Evolutionary conservation across 2,329 filamentous ascomycete genomes (phyloP).

Genomic region (Amauroascus niger): DNA sequence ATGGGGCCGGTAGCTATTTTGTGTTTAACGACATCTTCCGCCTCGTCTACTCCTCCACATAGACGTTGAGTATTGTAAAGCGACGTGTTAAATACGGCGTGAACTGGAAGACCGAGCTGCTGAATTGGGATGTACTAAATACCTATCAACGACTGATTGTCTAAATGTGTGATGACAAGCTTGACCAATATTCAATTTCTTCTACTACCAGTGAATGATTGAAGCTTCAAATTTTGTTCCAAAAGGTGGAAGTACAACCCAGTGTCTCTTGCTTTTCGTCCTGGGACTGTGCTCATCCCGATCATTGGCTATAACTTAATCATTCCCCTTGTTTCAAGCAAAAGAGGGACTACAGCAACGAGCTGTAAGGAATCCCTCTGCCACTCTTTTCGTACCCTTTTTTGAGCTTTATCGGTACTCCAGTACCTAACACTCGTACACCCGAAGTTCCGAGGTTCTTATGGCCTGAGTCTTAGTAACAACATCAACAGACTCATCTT

Average conservation of each 20-base stretch:
- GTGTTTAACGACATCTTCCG: conserved; percentile 95
- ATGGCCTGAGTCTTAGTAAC: too few relatives aligned
- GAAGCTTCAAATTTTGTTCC: background rate
- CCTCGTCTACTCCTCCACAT: conserved; percentile 54
- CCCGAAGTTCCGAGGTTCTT: too few relatives aligned
- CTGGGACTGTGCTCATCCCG: background rate
- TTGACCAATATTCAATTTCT: background rate
- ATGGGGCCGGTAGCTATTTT: conserved; percentile 60
- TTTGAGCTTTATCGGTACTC: background rate
- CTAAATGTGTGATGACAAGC: background rate
- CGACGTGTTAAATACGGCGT: background rate
- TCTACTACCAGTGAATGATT: background rate
- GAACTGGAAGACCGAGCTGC: background rate
- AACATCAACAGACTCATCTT: background rate
- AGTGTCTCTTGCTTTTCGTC: background rate
- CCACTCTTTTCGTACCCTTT: background rate
- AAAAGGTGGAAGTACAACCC: background rate
- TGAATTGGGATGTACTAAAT: background rate
- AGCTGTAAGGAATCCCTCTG: background rate
- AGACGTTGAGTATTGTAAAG: background rate
- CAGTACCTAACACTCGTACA: background rate
- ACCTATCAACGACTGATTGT: background rate
- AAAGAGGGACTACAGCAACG: background rate
- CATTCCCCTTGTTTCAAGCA: background rate
- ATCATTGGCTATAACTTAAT: too few relatives aligned